Percentiles rank a stretch among this genome's conserved stretches.
Evolutionary conservation across 2,329 filamentous ascomycete species (phyloP).

Genomic region (Ascochyta rabiei): DNA sequence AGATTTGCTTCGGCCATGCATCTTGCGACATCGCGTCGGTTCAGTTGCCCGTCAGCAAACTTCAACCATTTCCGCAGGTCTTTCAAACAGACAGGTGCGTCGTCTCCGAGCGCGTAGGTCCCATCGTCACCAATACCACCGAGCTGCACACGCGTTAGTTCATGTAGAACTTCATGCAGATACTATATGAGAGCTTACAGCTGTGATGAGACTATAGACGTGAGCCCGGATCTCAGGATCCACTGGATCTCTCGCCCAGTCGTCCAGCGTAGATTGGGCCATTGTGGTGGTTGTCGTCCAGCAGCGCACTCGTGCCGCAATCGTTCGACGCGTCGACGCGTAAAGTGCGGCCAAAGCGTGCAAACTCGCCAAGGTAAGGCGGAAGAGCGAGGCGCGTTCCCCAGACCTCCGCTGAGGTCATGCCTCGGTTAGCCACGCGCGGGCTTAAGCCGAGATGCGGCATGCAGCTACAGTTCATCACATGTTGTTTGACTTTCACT

Average conservation of each 20-base stretch:
- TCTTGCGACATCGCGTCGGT: slow-evolving; percentile 92
- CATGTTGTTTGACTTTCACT: slow-evolving; percentile 20
- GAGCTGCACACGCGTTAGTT: slow-evolving; percentile 62
- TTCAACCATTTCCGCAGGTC: slow-evolving; percentile 96
- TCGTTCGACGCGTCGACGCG: slow-evolving; percentile 42
- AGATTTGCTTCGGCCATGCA: slow-evolving; percentile 91
- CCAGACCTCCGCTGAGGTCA: slow-evolving; percentile 12
- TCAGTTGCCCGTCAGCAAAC: slow-evolving; percentile 90
- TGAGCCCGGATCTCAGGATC: slow-evolving; percentile 93
- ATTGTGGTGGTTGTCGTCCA: slow-evolving; percentile 41
- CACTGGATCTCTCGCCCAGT: slow-evolving; percentile 60
- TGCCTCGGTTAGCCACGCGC: slow-evolving; percentile 14
- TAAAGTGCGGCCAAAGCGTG: slow-evolving; percentile 37
- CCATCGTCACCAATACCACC: slow-evolving; percentile 84
- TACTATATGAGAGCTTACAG: slow-evolving; percentile 62
- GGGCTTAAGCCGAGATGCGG: slow-evolving; percentile 12
- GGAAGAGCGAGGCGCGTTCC: slow-evolving; percentile 1
- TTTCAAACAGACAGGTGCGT: slow-evolving; percentile 87
- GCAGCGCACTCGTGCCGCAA: slow-evolving; percentile 19
- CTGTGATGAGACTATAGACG: slow-evolving; percentile 90
- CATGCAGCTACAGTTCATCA: slow-evolving; percentile 16
- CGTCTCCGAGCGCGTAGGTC: slow-evolving; percentile 87
- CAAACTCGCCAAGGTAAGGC: slow-evolving; percentile 32
- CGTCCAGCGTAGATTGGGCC: slow-evolving; percentile 49
- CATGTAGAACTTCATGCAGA: not conserved